Evolutionary conservation across 495 filamentous ascomycete species (phyloP).

Genomic region (Neurospora pannonica): DNA sequence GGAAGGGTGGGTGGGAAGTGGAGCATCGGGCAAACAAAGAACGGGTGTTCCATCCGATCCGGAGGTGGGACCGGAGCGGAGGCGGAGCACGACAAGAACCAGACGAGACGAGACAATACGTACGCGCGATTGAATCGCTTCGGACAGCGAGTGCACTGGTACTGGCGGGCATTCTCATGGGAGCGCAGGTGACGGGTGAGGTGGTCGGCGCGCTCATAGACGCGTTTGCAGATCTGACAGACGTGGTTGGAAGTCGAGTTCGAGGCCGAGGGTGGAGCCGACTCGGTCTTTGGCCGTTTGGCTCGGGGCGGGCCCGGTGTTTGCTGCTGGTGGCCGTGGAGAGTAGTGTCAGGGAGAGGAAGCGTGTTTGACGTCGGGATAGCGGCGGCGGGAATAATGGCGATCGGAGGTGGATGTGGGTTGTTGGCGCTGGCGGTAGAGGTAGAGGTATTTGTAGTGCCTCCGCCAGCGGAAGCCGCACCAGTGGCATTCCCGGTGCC

Average conservation of each 20-base stretch:
- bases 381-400: not conserved
- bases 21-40: not conserved
- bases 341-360: not conserved
- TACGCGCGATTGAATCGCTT: constrained; percentile 19
- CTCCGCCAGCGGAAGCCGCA: not conserved
- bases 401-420: not conserved
- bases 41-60: not conserved
- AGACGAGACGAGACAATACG: not conserved
- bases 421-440: not conserved
- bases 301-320: not conserved
- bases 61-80: not conserved
- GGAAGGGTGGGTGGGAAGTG: not conserved
- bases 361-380: not conserved
- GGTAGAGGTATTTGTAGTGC: not conserved
- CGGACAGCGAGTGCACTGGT: constrained; percentile 14
- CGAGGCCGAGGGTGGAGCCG: not conserved
- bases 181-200: constrained; percentile 17
- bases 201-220: constrained; percentile 18
- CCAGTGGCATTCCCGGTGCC: not conserved
- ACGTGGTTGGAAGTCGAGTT: constrained; percentile 8
- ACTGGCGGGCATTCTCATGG: constrained; percentile 17
- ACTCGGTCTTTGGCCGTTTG: constrained; percentile 5
- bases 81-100: not conserved
- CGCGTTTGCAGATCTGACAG: constrained; percentile 12
- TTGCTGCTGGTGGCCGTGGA: not conserved